phyloP scores from a whole-genome alignment of 371 early-diverging fungal genomes.

The Syncephalastrum racemosum region DNA sequence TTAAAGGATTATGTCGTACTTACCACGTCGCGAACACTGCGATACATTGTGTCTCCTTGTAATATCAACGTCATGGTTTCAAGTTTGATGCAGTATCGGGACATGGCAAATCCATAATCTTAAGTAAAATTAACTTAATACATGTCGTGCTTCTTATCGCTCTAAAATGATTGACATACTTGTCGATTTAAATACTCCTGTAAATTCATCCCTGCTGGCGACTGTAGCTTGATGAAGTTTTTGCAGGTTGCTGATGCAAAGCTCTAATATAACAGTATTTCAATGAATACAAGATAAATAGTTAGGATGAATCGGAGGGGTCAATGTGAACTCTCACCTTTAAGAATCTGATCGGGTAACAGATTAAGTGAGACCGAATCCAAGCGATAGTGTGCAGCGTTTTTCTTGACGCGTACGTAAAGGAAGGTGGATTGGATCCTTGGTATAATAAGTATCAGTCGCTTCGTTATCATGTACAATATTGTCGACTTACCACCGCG shows the following conservation, averaged over 20 bases:
- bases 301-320: too few species aligned
- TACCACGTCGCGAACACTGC: slow-evolving; percentile 31
- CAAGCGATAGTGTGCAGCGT: slow-evolving; percentile 54
- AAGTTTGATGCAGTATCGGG: slow-evolving; percentile 47
- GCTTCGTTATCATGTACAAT: neutral
- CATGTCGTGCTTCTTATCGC: too few species aligned
- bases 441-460: neutral
- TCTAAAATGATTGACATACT: too few species aligned
- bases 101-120: slow-evolving; percentile 56
- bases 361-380: neutral
- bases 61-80: slow-evolving; percentile 40
- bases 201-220: too few species aligned
- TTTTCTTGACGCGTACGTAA: slow-evolving; percentile 63
- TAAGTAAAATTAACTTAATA: neutral
- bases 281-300: too few species aligned
- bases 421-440: slow-evolving; percentile 78
- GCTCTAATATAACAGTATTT: too few species aligned
- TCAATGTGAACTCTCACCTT: too few species aligned
- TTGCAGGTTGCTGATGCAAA: too few species aligned
- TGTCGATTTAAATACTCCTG: too few species aligned
- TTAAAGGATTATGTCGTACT: neutral
- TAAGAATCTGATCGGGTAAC: too few species aligned
- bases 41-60: slow-evolving; percentile 1
- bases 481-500: slow-evolving; percentile 51
- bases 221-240: too few species aligned